Conservation (phyloP, 2,329 filamentous ascomycete species). For the Colletotrichum navitas region DNA sequence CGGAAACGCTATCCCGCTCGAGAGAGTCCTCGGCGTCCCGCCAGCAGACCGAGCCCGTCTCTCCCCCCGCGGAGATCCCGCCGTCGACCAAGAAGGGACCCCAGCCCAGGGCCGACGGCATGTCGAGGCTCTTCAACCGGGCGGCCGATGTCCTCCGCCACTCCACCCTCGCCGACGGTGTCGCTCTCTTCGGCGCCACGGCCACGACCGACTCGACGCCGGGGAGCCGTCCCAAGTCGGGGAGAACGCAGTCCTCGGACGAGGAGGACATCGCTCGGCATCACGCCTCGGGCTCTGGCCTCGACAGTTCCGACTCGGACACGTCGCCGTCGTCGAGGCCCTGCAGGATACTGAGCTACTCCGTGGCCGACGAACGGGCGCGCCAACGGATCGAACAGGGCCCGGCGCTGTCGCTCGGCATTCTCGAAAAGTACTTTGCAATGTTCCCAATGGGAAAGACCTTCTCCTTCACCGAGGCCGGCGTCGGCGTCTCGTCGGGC, state of each 20-base stretch:
- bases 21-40: conserved; percentile 19
- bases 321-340: conserved; percentile 46
- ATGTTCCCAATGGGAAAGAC: conserved; percentile 49
- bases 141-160: conserved; percentile 49
- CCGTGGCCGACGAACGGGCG: conserved; percentile 45
- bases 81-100: conserved; percentile 1
- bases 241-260: conserved; percentile 30
- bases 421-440: conserved; percentile 49
- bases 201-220: conserved; percentile 42
- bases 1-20: not conserved
- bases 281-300: conserved; percentile 42
- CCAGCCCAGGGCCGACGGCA: conserved; percentile 42
- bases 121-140: conserved; percentile 47
- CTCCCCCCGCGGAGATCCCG: conserved; percentile 11
- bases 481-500: conserved; percentile 48
- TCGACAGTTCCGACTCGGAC: conserved; percentile 50
- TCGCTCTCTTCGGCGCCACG: conserved; percentile 49
- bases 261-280: conserved; percentile 42
- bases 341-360: conserved; percentile 49
- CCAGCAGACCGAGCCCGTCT: not conserved
- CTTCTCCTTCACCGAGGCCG: conserved; percentile 49
- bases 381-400: conserved; percentile 47
- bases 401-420: conserved; percentile 47
- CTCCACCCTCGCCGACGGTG: conserved; percentile 50
- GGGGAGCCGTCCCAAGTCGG: conserved; percentile 20